Conservation (phyloP, 805 yeast genomes). For the Metschnikowia lachancei region DNA sequence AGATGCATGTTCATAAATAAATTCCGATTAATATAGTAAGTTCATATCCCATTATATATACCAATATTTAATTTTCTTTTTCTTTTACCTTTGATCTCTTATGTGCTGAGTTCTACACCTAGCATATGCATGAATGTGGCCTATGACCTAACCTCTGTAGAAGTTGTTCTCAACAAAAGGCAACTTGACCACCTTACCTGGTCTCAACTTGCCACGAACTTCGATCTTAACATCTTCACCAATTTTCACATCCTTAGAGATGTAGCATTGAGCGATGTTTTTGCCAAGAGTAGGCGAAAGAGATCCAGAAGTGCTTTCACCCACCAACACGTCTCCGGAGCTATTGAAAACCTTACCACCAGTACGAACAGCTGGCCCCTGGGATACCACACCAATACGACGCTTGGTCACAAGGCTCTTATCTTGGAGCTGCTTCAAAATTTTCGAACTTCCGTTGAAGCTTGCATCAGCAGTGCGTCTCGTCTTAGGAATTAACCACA, state of each 20-base stretch:
- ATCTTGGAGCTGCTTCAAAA: constrained; percentile 67
- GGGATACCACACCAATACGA: constrained; percentile 72
- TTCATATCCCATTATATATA: no score
- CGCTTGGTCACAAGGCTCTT: constrained; percentile 51
- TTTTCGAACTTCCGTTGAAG: constrained; percentile 76
- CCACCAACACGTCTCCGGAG: constrained; percentile 52
- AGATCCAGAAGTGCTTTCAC: constrained; percentile 61
- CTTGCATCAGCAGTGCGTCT: constrained; percentile 52
- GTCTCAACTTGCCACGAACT: constrained; percentile 79
- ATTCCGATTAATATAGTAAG: no score
- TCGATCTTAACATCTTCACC: constrained; percentile 73
- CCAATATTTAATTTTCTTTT: no score
- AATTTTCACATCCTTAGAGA: constrained; percentile 67
- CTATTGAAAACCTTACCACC: constrained; percentile 59
- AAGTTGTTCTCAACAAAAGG: constrained; percentile 81
- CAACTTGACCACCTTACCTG: constrained; percentile 72
- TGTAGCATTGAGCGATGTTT: constrained; percentile 90
- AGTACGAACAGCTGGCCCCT: constrained; percentile 92
- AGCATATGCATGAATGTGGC: no score
- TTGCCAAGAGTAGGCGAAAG: constrained; percentile 60
- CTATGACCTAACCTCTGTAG: constrained; percentile 44
- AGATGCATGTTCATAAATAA: no score
- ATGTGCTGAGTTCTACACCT: no score
- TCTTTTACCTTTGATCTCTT: no score
- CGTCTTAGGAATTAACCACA: constrained; percentile 85